Evolutionary conservation across 768 basidiomycete species (phyloP).

Genomic region (Kwoniella dejecticola): DNA sequence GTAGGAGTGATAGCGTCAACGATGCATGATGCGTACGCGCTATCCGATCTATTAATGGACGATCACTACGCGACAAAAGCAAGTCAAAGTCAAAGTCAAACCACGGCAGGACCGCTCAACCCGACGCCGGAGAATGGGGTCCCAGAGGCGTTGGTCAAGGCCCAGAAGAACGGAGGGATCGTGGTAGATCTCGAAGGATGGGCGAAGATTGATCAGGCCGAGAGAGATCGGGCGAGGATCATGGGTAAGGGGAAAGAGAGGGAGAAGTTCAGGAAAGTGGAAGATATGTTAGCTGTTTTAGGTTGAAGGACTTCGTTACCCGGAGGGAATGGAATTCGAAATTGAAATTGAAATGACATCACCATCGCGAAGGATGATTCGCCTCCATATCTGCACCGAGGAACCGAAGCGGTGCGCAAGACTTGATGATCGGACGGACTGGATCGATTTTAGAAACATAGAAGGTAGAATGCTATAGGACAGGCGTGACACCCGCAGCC

Average conservation of each 20-base stretch:
- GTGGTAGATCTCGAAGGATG: slow-evolving; percentile 73
- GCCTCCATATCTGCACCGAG: too few relatives aligned
- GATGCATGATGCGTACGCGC: slow-evolving; percentile 85
- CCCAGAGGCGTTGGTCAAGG: slow-evolving; percentile 57
- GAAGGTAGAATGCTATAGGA: too few relatives aligned
- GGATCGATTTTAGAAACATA: too few relatives aligned
- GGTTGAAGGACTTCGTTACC: background rate
- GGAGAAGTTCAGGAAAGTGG: slow-evolving; percentile 57
- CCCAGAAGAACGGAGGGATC: slow-evolving; percentile 47
- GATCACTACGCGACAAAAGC: slow-evolving; percentile 59
- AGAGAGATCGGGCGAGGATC: slow-evolving; percentile 58
- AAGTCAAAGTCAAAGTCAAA: slow-evolving; percentile 1
- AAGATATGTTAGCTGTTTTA: slow-evolving; percentile 56
- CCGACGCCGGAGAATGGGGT: slow-evolving; percentile 59
- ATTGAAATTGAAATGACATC: background rate
- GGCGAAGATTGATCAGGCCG: slow-evolving; percentile 73
- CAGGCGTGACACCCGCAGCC: too few relatives aligned
- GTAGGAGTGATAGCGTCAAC: slow-evolving; percentile 88
- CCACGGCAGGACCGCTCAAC: slow-evolving; percentile 13
- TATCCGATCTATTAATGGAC: slow-evolving; percentile 69
- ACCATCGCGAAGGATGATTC: background rate
- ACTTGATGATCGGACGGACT: too few relatives aligned
- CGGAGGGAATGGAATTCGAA: background rate
- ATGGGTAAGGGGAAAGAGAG: slow-evolving; percentile 61
- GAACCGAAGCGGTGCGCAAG: too few relatives aligned